Evolutionary conservation across 768 basidiomycete species (phyloP).

Genomic region (Mycena venus): DNA sequence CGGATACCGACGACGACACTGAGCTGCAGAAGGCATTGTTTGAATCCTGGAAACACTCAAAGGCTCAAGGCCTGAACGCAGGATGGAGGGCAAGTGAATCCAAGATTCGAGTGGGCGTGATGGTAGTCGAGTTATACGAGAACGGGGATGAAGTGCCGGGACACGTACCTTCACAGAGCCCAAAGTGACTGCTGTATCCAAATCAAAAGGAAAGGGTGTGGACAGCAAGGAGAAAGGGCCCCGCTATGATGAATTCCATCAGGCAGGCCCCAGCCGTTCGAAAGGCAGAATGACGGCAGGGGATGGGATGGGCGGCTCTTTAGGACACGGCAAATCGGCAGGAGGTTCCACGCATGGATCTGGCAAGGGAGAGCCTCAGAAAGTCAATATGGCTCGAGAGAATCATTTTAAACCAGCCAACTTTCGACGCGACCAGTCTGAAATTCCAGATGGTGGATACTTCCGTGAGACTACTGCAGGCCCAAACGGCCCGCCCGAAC

Average conservation of each 20-base stretch:
- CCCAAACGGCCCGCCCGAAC: neutral
- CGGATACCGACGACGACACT: neutral
- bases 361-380: neutral
- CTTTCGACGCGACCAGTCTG: neutral
- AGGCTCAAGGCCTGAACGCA: neutral
- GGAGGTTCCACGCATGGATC: too few species aligned
- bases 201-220: neutral
- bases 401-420: neutral
- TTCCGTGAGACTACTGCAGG: neutral
- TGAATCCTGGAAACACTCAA: neutral
- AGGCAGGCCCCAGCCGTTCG: neutral
- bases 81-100: neutral
- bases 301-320: too few species aligned
- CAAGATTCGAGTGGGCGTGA: neutral
- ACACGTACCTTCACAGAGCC: neutral
- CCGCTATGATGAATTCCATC: neutral
- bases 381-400: neutral
- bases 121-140: neutral
- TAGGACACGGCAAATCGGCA: too few species aligned
- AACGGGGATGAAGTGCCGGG: neutral
- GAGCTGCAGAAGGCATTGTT: neutral
- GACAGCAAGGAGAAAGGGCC: neutral
- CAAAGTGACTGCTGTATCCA: neutral
- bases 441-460: slow-evolving; percentile 18
- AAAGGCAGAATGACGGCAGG: neutral